These are phyloP conservation scores for Ilyonectria mors-panacis DNA, from an alignment of 2,329 filamentous ascomycete species.

Conservation along the genomic window DNA sequence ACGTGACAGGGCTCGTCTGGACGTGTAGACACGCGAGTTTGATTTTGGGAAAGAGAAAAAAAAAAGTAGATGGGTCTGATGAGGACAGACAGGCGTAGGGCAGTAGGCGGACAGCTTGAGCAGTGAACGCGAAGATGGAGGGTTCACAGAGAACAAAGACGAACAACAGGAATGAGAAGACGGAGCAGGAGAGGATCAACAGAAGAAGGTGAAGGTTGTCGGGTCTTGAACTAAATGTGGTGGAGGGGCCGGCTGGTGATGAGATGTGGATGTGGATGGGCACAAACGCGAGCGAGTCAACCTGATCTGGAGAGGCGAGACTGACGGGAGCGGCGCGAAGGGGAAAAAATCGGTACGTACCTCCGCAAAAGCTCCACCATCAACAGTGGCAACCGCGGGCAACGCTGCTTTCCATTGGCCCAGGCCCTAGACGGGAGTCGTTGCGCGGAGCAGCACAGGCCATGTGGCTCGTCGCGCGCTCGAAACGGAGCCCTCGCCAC, in stretches of 20 bases:
- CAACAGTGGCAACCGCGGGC: constrained; percentile 71
- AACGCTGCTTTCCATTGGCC: constrained; percentile 67
- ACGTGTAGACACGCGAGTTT: constrained; percentile 42
- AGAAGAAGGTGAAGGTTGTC: constrained; percentile 35
- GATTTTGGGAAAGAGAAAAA: constrained; percentile 17
- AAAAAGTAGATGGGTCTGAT: constrained; percentile 11
- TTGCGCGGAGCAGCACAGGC: constrained; percentile 39
- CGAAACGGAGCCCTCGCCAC: constrained; percentile 25
- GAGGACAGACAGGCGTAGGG: constrained; percentile 26
- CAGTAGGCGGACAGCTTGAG: constrained; percentile 18
- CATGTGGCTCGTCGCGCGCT: constrained; percentile 52
- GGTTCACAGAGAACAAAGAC: constrained; percentile 31
- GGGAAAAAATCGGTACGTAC: constrained; percentile 41
- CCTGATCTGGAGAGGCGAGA: constrained; percentile 33
- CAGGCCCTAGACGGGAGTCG: constrained; percentile 39
- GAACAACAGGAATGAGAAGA: constrained; percentile 33
- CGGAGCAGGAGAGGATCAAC: constrained; percentile 37
- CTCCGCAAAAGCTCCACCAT: constrained; percentile 47
- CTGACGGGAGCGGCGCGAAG: constrained; percentile 36
- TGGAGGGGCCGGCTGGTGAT: constrained; percentile 43
- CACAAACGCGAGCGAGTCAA: constrained; percentile 42
- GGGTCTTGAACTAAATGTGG: constrained; percentile 40
- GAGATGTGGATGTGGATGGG: constrained; percentile 36
- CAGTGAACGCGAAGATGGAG: constrained; percentile 20
- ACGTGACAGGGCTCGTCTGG: constrained; percentile 37